Percentiles rank a stretch among this genome's conserved stretches.
These are phyloP conservation scores for Cnidoscolus chayamansa DNA, from an alignment of 441 rosid species.

Conservation along the genomic window DNA sequence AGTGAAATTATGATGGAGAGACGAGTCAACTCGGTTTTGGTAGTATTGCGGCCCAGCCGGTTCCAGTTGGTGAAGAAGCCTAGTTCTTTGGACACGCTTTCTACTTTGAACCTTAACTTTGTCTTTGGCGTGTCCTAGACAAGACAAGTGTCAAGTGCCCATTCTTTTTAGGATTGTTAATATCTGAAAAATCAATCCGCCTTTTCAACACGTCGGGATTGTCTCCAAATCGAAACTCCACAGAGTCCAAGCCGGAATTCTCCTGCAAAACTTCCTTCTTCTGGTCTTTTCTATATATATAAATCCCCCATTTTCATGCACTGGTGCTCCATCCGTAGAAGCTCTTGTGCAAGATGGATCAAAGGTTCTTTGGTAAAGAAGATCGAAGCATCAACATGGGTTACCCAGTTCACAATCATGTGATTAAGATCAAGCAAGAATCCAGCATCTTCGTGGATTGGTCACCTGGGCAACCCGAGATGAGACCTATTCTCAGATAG, in stretches of 20 bases:
- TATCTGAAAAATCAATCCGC: background rate
- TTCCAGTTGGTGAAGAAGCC: too few species aligned
- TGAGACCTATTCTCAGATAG: conserved; percentile 23
- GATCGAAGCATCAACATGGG: background rate
- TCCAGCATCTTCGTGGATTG: conserved; percentile 24
- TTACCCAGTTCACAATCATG: conserved; percentile 31
- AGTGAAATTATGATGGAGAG: too few species aligned
- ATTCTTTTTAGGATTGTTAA: background rate
- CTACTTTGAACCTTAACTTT: too few species aligned
- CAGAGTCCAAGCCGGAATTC: background rate
- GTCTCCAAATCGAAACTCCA: background rate
- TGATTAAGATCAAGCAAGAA: conserved; percentile 37
- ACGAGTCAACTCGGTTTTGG: too few species aligned
- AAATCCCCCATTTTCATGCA: background rate
- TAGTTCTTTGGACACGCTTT: too few species aligned
- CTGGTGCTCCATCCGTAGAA: too few species aligned
- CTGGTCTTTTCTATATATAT: background rate
- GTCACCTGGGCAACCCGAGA: conserved; percentile 29
- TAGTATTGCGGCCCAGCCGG: too few species aligned
- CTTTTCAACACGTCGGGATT: conserved; percentile 6
- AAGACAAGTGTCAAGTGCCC: too few species aligned
- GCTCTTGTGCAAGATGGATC: background rate
- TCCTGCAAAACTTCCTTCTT: conserved; percentile 13
- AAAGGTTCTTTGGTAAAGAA: background rate
- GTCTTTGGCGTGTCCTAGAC: too few species aligned